These are phyloP conservation scores for Neurospora sp. DNA, from an alignment of 495 filamentous ascomycete species.

Conservation along the genomic window DNA sequence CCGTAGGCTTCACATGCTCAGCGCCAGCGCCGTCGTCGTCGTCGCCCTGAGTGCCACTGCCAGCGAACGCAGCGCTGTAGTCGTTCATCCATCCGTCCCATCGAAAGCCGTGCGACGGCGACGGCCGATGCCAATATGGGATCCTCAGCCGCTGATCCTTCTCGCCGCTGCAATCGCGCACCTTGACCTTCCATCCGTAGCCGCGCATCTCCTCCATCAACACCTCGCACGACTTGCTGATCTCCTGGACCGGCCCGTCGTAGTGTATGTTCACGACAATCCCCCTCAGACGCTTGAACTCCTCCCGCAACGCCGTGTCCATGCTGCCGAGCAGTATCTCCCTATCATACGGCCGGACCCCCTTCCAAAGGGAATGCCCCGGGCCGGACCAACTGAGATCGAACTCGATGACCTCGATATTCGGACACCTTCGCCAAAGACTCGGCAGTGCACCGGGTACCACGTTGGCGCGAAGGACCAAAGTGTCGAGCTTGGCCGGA, in stretches of 20 bases:
- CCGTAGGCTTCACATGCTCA: background rate
- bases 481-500: background rate
- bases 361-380: background rate
- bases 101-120: background rate
- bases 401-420: constrained; percentile 1
- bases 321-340: background rate
- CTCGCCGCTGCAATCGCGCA: background rate
- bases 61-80: background rate
- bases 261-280: background rate
- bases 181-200: background rate
- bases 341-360: background rate
- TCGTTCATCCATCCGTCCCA: background rate
- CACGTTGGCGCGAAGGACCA: background rate
- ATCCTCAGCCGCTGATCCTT: background rate
- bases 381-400: background rate
- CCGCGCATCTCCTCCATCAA: background rate
- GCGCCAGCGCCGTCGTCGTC: background rate
- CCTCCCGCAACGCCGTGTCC: background rate
- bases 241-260: background rate
- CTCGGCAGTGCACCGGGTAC: background rate
- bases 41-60: background rate
- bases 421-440: background rate
- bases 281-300: background rate
- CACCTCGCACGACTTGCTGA: background rate
- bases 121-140: background rate